phyloP scores from a whole-genome alignment of 2,329 filamentous ascomycete species.

The Curvularia verruculosa region DNA sequence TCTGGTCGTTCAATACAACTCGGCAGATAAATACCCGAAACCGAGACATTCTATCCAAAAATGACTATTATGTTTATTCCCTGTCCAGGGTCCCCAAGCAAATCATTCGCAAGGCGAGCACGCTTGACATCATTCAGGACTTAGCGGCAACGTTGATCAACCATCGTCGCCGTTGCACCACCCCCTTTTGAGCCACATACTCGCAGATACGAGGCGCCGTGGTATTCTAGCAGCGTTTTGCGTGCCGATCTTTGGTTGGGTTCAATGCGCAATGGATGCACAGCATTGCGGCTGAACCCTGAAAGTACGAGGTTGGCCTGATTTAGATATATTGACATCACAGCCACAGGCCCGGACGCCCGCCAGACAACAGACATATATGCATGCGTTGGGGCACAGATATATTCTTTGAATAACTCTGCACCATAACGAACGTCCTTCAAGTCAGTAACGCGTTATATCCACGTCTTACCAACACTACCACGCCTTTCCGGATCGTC shows the following conservation, averaged over 20 bases:
- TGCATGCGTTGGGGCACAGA: neutral
- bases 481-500: neutral
- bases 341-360: slow-evolving; percentile 8
- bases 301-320: slow-evolving; percentile 7
- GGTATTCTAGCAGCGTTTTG: slow-evolving; percentile 7
- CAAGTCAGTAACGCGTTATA: neutral
- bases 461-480: neutral
- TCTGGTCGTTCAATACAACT: neutral
- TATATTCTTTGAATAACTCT: no score
- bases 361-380: slow-evolving; percentile 6
- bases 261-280: slow-evolving; percentile 10
- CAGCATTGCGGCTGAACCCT: slow-evolving; percentile 22
- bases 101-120: neutral
- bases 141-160: neutral
- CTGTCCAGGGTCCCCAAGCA: neutral
- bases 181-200: slow-evolving; percentile 3
- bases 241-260: slow-evolving; percentile 4
- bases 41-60: slow-evolving; percentile 2
- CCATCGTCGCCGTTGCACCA: slow-evolving; percentile 4
- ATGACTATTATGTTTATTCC: neutral
- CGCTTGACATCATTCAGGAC: slow-evolving; percentile 16
- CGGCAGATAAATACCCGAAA: neutral
- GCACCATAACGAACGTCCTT: neutral
- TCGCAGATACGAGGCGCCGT: no score
- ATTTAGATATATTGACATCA: slow-evolving; percentile 7